A percentile compares a stretch with the other conserved stretches of the same genome.
Conservation (phyloP, 2,329 filamentous ascomycete genomes). For the Verticillium albo-atrum region DNA sequence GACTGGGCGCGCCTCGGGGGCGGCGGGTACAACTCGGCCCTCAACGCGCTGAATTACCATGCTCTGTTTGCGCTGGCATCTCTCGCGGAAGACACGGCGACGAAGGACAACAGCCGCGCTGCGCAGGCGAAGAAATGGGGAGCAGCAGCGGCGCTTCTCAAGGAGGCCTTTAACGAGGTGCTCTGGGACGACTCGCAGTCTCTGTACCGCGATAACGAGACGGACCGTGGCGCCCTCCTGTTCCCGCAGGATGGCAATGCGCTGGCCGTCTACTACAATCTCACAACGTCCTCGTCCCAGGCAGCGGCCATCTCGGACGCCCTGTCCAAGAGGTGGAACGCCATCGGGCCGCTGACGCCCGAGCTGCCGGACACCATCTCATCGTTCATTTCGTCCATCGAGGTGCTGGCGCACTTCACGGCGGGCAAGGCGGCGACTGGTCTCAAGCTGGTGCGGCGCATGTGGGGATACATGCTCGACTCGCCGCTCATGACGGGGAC, state of each 20-base stretch:
- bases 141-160: slow-evolving; percentile 5
- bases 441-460: slow-evolving; percentile 20
- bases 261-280: slow-evolving; percentile 33
- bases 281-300: slow-evolving; percentile 11
- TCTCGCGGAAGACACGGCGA: slow-evolving; percentile 11
- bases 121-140: slow-evolving; percentile 7
- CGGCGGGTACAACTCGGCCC: slow-evolving; percentile 23
- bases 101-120: slow-evolving; percentile 1
- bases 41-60: slow-evolving; percentile 25
- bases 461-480: slow-evolving; percentile 24
- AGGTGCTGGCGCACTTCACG: slow-evolving; percentile 26
- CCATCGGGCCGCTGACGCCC: slow-evolving; percentile 22
- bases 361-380: slow-evolving; percentile 30
- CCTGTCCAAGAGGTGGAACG: slow-evolving; percentile 19
- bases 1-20: slow-evolving; percentile 24
- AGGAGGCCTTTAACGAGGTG: slow-evolving; percentile 34
- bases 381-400: slow-evolving; percentile 27
- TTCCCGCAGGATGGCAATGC: slow-evolving; percentile 46
- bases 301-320: slow-evolving; percentile 12
- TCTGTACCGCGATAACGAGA: slow-evolving; percentile 45
- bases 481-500: slow-evolving; percentile 25
- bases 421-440: slow-evolving; percentile 16
- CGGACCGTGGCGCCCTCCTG: slow-evolving; percentile 28
- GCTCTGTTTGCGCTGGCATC: slow-evolving; percentile 16
- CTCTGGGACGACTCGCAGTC: slow-evolving; percentile 38